These are phyloP conservation scores for Capsicum baccatum DNA, from an alignment of 257 asterid species.

Conservation along the genomic window DNA sequence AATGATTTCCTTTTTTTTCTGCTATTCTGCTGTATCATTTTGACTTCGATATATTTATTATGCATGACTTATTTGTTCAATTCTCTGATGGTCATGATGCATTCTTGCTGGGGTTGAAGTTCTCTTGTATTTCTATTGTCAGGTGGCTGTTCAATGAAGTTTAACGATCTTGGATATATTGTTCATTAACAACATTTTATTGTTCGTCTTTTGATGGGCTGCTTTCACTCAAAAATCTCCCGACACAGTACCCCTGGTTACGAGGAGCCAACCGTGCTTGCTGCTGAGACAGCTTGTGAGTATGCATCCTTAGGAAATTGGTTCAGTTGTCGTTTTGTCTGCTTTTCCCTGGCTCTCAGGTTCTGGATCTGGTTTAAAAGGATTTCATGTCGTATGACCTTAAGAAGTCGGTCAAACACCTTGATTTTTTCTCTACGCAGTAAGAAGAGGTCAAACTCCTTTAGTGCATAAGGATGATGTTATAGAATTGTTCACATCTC, in stretches of 20 bases:
- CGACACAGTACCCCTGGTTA: conserved; percentile 60
- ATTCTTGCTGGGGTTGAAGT: background rate
- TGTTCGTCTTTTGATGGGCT: conserved; percentile 61
- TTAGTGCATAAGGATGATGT: background rate
- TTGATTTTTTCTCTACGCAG: background rate
- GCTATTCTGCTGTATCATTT: background rate
- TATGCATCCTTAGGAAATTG: conserved; percentile 32
- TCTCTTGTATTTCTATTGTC: conserved; percentile 1
- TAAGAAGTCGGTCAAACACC: background rate
- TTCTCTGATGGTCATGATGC: background rate
- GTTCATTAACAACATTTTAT: conserved; percentile 32
- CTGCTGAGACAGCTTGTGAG: conserved; percentile 94
- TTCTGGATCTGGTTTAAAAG: background rate
- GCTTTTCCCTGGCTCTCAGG: background rate
- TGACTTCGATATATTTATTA: background rate
- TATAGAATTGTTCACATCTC: background rate
- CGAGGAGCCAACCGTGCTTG: conserved; percentile 82
- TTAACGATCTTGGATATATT: conserved; percentile 37
- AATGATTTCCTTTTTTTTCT: background rate
- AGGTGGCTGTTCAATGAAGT: conserved; percentile 28
- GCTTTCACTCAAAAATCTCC: conserved; percentile 58
- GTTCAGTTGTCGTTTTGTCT: background rate
- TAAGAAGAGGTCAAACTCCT: background rate
- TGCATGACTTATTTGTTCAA: background rate
- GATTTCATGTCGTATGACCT: background rate